phyloP scores from a whole-genome alignment of 2,329 filamentous ascomycete genomes.

The Fusarium sp. region DNA sequence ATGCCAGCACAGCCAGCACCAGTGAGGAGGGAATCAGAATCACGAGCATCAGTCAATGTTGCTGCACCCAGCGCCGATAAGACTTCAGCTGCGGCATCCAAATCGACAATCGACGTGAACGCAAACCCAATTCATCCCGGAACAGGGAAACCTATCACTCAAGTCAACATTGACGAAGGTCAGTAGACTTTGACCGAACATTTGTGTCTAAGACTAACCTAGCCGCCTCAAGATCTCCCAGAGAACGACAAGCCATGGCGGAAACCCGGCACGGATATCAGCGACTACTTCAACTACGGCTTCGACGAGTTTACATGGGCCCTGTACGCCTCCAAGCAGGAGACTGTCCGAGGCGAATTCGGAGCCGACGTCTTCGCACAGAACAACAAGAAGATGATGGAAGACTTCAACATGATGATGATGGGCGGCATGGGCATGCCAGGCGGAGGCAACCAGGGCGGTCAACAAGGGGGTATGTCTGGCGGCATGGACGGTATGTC shows the following conservation, averaged over 20 bases:
- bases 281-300: constrained; percentile 98
- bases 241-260: constrained; percentile 95
- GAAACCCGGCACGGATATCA: constrained; percentile 91
- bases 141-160: constrained; percentile 83
- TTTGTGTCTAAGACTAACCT: constrained; percentile 3
- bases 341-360: constrained; percentile 80
- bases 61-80: constrained; percentile 60
- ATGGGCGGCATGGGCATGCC: constrained; percentile 65
- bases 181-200: constrained; percentile 6
- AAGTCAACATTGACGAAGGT: constrained; percentile 78
- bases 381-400: constrained; percentile 82
- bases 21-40: constrained; percentile 59
- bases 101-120: constrained; percentile 87
- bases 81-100: constrained; percentile 74
- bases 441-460: constrained; percentile 49
- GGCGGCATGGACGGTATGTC: constrained; percentile 71
- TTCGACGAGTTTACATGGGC: constrained; percentile 99
- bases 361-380: constrained; percentile 71
- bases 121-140: constrained; percentile 81
- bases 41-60: constrained; percentile 49
- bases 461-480: constrained; percentile 56
- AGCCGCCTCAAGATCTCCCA: constrained; percentile 64
- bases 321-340: constrained; percentile 90
- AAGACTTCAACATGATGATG: constrained; percentile 76
- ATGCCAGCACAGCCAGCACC: constrained; percentile 58